A percentile compares a stretch with the other conserved stretches of the same genome.
phyloP scores from a whole-genome alignment of 1,284 basidiomycete species.

The Pseudozyma thailandica region DNA sequence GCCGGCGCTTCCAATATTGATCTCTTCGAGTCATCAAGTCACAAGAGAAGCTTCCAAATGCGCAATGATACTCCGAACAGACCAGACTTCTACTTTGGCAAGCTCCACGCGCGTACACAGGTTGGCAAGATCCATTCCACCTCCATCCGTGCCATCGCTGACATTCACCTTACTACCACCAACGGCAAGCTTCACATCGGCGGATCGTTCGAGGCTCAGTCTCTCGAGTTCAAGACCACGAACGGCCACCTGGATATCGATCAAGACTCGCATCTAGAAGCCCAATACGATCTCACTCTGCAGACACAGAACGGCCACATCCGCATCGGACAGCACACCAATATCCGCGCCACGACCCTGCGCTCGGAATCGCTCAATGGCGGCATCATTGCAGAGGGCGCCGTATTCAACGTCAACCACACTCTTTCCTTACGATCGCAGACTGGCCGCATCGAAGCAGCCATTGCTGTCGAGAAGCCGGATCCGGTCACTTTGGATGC shows the following conservation, averaged over 20 bases:
- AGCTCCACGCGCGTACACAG: conserved; percentile 43
- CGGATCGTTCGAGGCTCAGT: conserved; percentile 40
- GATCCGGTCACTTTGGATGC: conserved; percentile 28
- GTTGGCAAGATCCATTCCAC: conserved; percentile 36
- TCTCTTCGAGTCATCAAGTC: conserved; percentile 26
- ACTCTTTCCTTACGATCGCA: conserved; percentile 38
- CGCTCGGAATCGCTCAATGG: conserved; percentile 43
- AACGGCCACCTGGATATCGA: conserved; percentile 43
- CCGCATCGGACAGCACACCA: conserved; percentile 31
- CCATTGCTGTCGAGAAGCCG: conserved; percentile 45
- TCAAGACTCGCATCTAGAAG: conserved; percentile 29
- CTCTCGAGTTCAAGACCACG: conserved; percentile 33
- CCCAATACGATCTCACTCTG: conserved; percentile 35
- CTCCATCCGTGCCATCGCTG: conserved; percentile 44
- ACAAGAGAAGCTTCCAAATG: neutral
- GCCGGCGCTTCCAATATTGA: conserved; percentile 46
- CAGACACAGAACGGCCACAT: conserved; percentile 48
- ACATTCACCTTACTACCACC: conserved; percentile 46
- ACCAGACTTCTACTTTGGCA: conserved; percentile 45
- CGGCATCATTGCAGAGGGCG: conserved; percentile 37
- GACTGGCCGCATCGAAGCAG: conserved; percentile 47
- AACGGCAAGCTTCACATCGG: conserved; percentile 40
- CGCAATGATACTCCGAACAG: conserved; percentile 10
- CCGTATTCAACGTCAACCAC: conserved; percentile 49
- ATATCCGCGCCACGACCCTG: conserved; percentile 35